A percentile compares a stretch with the other conserved stretches of the same genome.
Conservation (phyloP, 2,329 filamentous ascomycete genomes). For the Leptoxyphium fumago region DNA sequence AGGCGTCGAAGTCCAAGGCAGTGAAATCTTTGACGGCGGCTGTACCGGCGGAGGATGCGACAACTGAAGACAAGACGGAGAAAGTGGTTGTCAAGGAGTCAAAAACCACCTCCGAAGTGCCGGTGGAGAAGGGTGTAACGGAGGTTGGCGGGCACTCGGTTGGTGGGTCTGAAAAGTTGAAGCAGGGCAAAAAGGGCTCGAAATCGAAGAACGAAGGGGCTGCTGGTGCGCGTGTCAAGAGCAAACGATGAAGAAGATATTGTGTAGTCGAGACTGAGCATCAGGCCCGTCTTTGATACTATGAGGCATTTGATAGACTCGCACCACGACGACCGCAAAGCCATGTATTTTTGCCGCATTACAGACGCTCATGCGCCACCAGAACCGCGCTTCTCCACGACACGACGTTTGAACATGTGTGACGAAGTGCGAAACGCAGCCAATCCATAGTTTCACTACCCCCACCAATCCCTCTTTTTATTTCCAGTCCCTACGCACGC, state of each 20-base stretch:
- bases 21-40: constrained; percentile 1
- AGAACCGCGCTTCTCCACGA: no score
- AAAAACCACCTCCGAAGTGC: neutral
- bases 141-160: neutral
- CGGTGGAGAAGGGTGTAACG: neutral
- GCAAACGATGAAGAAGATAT: neutral
- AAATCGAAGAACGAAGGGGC: neutral
- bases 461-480: no score
- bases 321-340: no score
- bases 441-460: no score
- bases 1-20: constrained; percentile 16
- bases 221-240: neutral
- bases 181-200: neutral
- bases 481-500: no score
- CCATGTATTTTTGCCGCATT: no score
- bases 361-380: no score
- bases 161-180: neutral
- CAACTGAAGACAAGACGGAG: neutral
- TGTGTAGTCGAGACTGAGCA: neutral
- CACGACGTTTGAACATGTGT: no score
- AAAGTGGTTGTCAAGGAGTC: neutral
- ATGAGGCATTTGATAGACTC: no score
- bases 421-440: no score
- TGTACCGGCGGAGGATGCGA: neutral
- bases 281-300: no score